phyloP scores from a whole-genome alignment of 257 asterid genomes.

The Nicotiana paniculata region DNA sequence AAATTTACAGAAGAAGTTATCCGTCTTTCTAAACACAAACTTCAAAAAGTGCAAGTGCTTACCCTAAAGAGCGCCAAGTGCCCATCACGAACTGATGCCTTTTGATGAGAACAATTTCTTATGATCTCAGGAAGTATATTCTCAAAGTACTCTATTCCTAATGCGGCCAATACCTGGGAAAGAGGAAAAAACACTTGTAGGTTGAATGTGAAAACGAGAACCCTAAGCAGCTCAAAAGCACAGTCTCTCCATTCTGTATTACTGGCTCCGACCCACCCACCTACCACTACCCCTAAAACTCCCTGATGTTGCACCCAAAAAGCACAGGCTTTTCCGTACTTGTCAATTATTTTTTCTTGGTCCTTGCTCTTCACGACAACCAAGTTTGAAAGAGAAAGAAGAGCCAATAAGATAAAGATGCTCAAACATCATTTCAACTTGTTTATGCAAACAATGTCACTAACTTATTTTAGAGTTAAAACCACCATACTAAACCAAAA shows the following conservation, averaged over 20 bases:
- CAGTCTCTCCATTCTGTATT: neutral
- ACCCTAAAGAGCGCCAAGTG: slow-evolving; percentile 87
- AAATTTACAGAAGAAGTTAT: neutral
- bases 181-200: slow-evolving; percentile 9
- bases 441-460: neutral
- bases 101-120: slow-evolving; percentile 81
- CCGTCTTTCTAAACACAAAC: neutral
- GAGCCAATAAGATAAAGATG: neutral
- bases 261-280: neutral
- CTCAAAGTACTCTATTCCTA: slow-evolving; percentile 83
- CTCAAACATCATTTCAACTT: slow-evolving; percentile 1
- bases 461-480: neutral
- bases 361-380: neutral
- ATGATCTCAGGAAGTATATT: slow-evolving; percentile 82
- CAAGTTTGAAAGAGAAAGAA: neutral
- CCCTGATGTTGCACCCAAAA: neutral
- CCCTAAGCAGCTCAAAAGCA: neutral
- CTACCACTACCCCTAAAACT: neutral
- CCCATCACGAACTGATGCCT: slow-evolving; percentile 96
- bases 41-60: slow-evolving; percentile 5
- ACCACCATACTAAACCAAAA: neutral
- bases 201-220: slow-evolving; percentile 4
- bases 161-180: slow-evolving; percentile 87
- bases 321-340: neutral
- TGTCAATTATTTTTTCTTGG: neutral